Percentiles rank a stretch among this genome's conserved stretches.
Conservation (phyloP, 306 rosid genomes). For the Astragalus membranaceus region DNA sequence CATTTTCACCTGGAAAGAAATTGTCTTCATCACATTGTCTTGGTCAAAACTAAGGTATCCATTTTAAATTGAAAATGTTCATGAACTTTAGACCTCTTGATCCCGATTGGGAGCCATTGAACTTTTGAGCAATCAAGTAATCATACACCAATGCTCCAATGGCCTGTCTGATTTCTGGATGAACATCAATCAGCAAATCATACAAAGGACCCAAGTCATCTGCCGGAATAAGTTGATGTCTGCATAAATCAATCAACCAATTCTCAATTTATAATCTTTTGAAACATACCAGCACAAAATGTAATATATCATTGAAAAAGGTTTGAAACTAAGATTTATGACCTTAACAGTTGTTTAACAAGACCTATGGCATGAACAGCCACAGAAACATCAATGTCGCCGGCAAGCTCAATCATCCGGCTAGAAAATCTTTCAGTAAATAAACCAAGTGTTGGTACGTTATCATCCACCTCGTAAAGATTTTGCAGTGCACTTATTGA, state of each 20-base stretch:
- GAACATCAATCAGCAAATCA: constrained; percentile 87
- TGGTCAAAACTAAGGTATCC: constrained; percentile 22
- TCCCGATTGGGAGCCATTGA: constrained; percentile 64
- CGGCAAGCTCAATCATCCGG: constrained; percentile 97
- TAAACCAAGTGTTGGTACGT: constrained; percentile 83
- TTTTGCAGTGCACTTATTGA: constrained; percentile 82
- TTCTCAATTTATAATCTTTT: constrained; percentile 18
- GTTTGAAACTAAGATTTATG: neutral
- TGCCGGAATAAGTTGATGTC: constrained; percentile 93
- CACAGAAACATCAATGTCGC: constrained; percentile 84
- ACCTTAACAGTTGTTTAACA: constrained; percentile 92
- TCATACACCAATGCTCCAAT: constrained; percentile 93
- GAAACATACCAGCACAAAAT: constrained; percentile 12
- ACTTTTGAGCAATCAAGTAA: constrained; percentile 90
- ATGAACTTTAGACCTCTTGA: constrained; percentile 40
- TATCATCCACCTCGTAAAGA: constrained; percentile 85
- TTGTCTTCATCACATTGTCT: constrained; percentile 13
- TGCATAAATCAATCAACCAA: constrained; percentile 34
- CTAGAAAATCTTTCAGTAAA: constrained; percentile 93
- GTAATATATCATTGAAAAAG: constrained; percentile 5
- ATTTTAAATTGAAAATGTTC: constrained; percentile 2
- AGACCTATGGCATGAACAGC: constrained; percentile 94
- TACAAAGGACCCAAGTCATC: constrained; percentile 93
- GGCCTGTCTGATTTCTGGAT: constrained; percentile 95
- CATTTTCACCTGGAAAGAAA: constrained; percentile 57